Base-by-base conservation (phyloP, 2,329 filamentous ascomycete species). In the Colletotrichum destructivum region DNA sequence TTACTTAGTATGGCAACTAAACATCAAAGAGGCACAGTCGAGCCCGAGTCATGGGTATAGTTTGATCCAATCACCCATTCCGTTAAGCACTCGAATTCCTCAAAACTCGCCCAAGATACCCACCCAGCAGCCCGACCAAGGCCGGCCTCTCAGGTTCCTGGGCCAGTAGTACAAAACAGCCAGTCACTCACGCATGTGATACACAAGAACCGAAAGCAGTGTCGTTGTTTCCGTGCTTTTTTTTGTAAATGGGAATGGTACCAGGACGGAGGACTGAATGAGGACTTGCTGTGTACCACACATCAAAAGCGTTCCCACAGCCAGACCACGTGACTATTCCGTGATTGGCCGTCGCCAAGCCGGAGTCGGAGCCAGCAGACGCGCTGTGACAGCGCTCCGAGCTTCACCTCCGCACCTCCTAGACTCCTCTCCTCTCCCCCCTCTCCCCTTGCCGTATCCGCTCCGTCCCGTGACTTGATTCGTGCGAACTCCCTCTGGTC, bases 401-500 rank as follows among this genome's bases (percentile, higher is more conserved):
- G 67, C 23, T 16, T 52, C 13, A 63, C 6, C 31, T 31, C 31
- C 31, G 31, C 31, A 31, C 31, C 31, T 31, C 31, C 8, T 31
- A 62, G 49, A 56, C 26, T 56, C 44, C 44, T 35, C 47, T 2
- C 31, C 6, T 9, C 31, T 57, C 40, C 26, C 23, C 40, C 44
- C 11, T 44, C 42, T 47, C 16, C 23, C 15, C 18, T 49, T 68
- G 12, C 42, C 40, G 54, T 65, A 69, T 66, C 67, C 67, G 67
- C 56, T 46, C 26, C 51, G 56, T 59, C 64, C 38, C 18, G n/a
- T 23, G 11, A 62, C 18, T 47, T 59, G 57, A 69, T 71, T 68
- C 69, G 69, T 63, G 69, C 64, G 26, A 62, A 47, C 55, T 46
- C 40, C n/a, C 67, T 62, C 38, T 44, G 16, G 47, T 16, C 13